Evolutionary conservation across 1,139 yeast genomes (phyloP), one percentile per base, ranked within the genome.

Genomic region (Candida dubliniensis): DNA sequence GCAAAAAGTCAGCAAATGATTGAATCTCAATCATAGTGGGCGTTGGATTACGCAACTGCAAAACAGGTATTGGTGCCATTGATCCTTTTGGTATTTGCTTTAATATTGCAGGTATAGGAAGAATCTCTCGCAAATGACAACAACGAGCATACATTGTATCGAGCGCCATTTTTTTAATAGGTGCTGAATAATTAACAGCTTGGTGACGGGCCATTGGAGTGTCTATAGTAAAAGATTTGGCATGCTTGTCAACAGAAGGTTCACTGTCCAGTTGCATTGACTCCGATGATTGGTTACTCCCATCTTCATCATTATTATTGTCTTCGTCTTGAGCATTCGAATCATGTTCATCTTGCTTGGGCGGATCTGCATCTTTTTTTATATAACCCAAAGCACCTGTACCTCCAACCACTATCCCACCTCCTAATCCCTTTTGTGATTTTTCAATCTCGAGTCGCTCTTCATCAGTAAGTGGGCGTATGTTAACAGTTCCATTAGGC

Each of bases 321-420:
- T 36, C 52, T 13, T 34, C 47, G 3, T 38, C 38, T 4, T 45
- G 30, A 27, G 34, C 33, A 8, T 15, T 23, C 7, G n/a, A 8
- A 8, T 40, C 44, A 7, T 42, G 34, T n/a, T 44, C 41, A 4
- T 40, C 42, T 3, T 46, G 46, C 13, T 38, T 38, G n/a, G 36
- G 34, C 10, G 35, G 38, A 2, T 46, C 50, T 2, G 52, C 55
- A 12, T 57, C 57, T 13, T 63, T 57, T 27, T 57, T 59, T 12
- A 58, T 43, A 47, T 71, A 57, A 38, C 76, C 79, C 42, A 84
- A 64, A 36, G 85, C 82, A 0, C 88, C 89, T 4, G 87, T 71
- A 1, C 95, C 95, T 27, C 95, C 95, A 31, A 86, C 91, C 3
- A 85, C 89, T 15, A 85, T 71, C 13, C 93, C 93, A n/a, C 84